These are phyloP conservation scores for Sesbania bispinosa DNA, from an alignment of 306 rosid genomes.

Conservation along the genomic window DNA sequence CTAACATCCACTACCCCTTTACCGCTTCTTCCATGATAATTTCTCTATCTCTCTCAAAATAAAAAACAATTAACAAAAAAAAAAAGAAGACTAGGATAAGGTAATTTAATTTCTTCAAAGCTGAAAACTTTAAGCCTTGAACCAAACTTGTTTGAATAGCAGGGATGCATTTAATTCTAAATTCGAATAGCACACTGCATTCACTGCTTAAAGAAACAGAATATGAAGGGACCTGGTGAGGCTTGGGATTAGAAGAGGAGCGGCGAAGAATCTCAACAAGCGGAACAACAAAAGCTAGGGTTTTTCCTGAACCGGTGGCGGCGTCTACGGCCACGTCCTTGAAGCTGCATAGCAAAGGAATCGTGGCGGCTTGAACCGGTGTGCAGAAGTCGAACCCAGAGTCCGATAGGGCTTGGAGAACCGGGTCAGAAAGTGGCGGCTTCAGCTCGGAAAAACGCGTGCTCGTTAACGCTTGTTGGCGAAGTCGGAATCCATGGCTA, in stretches of 20 bases:
- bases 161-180: no score
- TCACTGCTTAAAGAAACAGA: not conserved
- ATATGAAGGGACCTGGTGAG: conserved; percentile 53
- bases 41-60: not conserved
- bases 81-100: no score
- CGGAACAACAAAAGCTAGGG: conserved; percentile 82
- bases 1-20: not conserved
- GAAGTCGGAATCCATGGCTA: conserved; percentile 49
- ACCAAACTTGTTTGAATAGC: no score
- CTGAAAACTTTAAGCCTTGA: no score
- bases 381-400: conserved; percentile 80
- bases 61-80: not conserved
- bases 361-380: conserved; percentile 94
- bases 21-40: not conserved
- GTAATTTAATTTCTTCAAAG: no score
- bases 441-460: conserved; percentile 80
- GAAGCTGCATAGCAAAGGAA: conserved; percentile 77
- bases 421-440: conserved; percentile 64
- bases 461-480: conserved; percentile 58
- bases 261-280: conserved; percentile 90
- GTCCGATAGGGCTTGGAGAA: conserved; percentile 53
- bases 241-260: conserved; percentile 56
- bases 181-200: not conserved
- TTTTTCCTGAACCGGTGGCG: conserved; percentile 98
- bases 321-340: conserved; percentile 96